Percentiles rank a stretch among this genome's conserved stretches.
Evolutionary conservation across 73 alveolate genomes (phyloP).

Genomic region (Blepharisma stoltei): DNA sequence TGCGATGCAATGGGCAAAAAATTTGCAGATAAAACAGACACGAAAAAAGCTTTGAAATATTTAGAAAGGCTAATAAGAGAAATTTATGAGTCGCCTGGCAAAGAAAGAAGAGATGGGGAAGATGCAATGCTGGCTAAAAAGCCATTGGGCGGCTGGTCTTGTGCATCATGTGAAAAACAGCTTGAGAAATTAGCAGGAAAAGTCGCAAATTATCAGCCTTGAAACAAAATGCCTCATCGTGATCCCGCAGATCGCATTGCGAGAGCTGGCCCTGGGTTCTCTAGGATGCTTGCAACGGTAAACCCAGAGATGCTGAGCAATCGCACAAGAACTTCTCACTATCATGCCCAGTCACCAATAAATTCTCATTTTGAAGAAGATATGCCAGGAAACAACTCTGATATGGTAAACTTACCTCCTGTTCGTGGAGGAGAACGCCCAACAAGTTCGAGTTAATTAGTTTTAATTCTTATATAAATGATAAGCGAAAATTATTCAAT

Average conservation of each 20-base stretch:
- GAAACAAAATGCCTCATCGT: slow-evolving; percentile 71
- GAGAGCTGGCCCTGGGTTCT: slow-evolving; percentile 60
- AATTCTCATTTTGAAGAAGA: background rate
- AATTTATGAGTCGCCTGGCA: slow-evolving; percentile 42
- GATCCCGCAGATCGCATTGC: slow-evolving; percentile 63
- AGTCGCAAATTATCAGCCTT: slow-evolving; percentile 66
- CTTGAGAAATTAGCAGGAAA: slow-evolving; percentile 60
- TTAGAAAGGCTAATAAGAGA: slow-evolving; percentile 82
- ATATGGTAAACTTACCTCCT: no score
- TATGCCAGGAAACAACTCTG: background rate
- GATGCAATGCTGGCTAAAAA: slow-evolving; percentile 79
- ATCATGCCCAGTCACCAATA: background rate
- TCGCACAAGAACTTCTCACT: background rate
- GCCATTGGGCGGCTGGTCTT: slow-evolving; percentile 74
- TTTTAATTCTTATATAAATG: no score
- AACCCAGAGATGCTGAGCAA: slow-evolving; percentile 45
- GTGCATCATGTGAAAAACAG: slow-evolving; percentile 82
- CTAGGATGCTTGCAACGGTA: slow-evolving; percentile 74
- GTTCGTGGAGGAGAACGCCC: no score
- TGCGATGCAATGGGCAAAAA: slow-evolving; percentile 67
- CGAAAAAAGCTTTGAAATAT: slow-evolving; percentile 74
- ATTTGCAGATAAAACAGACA: slow-evolving; percentile 90
- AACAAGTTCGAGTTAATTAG: no score
- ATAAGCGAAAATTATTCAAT: no score
- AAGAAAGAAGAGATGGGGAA: slow-evolving; percentile 48